Conservation (phyloP, 345 rosid species). For the Litchi chinensis region DNA sequence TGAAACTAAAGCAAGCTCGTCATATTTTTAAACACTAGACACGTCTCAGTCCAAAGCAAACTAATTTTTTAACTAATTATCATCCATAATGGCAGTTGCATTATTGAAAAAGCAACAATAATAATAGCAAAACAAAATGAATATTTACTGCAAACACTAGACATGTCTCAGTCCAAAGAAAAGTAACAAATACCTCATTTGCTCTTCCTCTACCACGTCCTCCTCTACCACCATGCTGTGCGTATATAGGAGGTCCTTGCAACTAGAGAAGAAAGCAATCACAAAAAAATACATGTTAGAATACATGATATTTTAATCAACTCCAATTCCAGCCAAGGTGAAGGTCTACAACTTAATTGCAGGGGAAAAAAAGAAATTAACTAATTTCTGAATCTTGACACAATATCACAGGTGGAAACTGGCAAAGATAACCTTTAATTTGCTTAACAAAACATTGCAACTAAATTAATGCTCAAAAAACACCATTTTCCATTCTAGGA, state of each 20-base stretch:
- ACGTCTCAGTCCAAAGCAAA: not conserved
- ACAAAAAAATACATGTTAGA: not conserved
- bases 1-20: not conserved
- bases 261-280: constrained; percentile 13
- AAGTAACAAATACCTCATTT: constrained; percentile 21
- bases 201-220: constrained; percentile 34
- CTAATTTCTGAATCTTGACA: not conserved
- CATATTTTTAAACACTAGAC: not conserved
- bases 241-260: constrained; percentile 18
- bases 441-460: not conserved
- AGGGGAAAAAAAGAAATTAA: not conserved
- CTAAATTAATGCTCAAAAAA: not conserved
- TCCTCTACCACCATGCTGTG: constrained; percentile 25
- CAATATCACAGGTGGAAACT: not conserved
- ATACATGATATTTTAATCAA: not conserved
- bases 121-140: no score
- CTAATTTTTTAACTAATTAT: no score
- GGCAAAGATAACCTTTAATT: not conserved
- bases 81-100: not conserved
- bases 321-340: not conserved
- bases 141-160: no score
- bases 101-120: no score
- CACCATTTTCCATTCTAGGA: not conserved
- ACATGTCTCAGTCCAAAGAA: no score
- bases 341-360: not conserved